Percentiles rank a stretch among this genome's conserved stretches.
Conservation (phyloP, 495 filamentous ascomycete species). For the Daldinia loculata region DNA sequence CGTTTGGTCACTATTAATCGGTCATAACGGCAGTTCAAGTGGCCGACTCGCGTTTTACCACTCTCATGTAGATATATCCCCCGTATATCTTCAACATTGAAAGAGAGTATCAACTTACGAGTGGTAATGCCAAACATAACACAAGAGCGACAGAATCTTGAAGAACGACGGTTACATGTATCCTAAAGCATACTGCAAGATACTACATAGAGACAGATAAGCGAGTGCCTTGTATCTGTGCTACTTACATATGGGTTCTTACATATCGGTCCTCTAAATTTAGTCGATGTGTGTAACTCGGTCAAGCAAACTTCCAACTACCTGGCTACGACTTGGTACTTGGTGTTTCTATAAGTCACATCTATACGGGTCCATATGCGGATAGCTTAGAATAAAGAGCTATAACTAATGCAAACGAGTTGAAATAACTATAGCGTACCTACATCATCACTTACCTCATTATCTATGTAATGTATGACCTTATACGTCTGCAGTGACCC, state of each 20-base stretch:
- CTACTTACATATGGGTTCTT: background rate
- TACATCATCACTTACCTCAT: background rate
- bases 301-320: background rate
- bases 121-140: background rate
- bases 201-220: constrained; percentile 2
- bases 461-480: background rate
- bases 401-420: background rate
- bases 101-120: background rate
- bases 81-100: background rate
- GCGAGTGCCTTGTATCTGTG: background rate
- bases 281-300: background rate
- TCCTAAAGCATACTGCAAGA: background rate
- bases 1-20: background rate
- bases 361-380: too few species aligned
- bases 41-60: background rate
- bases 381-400: too few species aligned
- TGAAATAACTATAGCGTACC: background rate
- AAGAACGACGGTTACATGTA: background rate
- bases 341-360: too few species aligned
- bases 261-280: background rate
- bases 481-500: background rate
- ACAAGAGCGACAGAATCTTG: background rate
- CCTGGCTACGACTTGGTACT: background rate
- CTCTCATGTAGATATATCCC: background rate
- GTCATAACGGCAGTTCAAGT: background rate